Evolutionary conservation across 2,329 filamentous ascomycete species (phyloP), one percentile per base, ranked within the genome.

Genomic region (Cordyceps javanica): DNA sequence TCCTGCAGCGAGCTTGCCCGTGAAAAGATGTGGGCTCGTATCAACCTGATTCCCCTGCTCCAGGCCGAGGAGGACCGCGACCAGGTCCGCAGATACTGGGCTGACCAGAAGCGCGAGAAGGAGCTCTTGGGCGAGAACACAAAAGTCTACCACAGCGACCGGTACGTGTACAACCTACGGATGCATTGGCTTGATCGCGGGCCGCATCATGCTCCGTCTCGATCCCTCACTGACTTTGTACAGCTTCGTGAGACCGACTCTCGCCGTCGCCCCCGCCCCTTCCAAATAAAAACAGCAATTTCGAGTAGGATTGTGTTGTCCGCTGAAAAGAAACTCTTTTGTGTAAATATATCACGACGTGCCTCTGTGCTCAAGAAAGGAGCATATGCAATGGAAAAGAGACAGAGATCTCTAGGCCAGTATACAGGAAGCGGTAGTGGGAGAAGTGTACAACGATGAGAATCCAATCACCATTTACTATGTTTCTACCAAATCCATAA

Each of bases 11-110:
- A 99, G 76, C 87, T 96, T 65, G 90, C 87, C 62, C 90, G 94
- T 67, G 94, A 99, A 72, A 99, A 97, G 81, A 94, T 96, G 85
- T 99, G 94, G 94, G 85, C 90, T 61, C 88, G 94, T 70, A 96
- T 99, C 75, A 86, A 97, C 76, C 82, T 99, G 63, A 94, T 93
- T 69, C 94, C 94, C 59, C 78, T 96, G 62, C 85, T 99, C 62
- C 93, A 97, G 73, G 94, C 94, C 58, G 94, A 99, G 72, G 91
- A 96, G 74, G 94, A 99, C 78, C 88, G 94, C 61, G 94, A 99
- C 76, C 88, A 93, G 72, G 92, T 96, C 62, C 84, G 94, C 64
- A 82, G 93, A 69, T 83, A 93, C 74, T 82, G 88, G 64, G 94
- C 94, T 59, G 90, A 96, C 74, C 86, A 91, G 82, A 87, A 86